phyloP scores from a whole-genome alignment of 345 rosid species.

The Linum lewisii region DNA sequence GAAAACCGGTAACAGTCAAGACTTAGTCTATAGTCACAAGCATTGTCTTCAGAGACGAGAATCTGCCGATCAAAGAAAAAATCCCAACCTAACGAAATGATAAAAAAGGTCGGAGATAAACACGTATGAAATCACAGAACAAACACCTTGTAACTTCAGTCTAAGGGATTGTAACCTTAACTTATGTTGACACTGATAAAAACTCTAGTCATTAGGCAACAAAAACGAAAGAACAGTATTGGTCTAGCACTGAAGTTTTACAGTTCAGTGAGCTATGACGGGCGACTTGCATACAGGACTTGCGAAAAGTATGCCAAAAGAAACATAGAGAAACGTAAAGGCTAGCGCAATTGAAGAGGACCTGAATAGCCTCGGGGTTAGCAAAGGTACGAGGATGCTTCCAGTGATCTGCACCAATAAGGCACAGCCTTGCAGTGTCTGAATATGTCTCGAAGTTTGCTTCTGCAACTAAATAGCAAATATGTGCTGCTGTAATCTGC shows the following conservation, averaged over 20 bases:
- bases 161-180: too few species aligned
- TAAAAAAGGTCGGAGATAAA: neutral
- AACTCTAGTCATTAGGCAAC: neutral
- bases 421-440: slow-evolving; percentile 71
- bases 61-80: neutral
- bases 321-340: too few species aligned
- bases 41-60: neutral
- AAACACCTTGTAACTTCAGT: neutral
- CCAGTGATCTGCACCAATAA: slow-evolving; percentile 83
- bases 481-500: slow-evolving; percentile 76
- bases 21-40: neutral
- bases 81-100: neutral
- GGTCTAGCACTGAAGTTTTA: neutral
- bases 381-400: slow-evolving; percentile 67
- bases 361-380: slow-evolving; percentile 86
- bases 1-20: neutral
- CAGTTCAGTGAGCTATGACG: neutral
- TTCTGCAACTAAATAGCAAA: slow-evolving; percentile 76
- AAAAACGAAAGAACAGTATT: too few species aligned
- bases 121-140: neutral
- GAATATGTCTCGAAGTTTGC: slow-evolving; percentile 75
- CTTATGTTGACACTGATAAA: neutral
- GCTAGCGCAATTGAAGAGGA: slow-evolving; percentile 11
- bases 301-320: too few species aligned
- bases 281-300: too few species aligned